phyloP scores from a whole-genome alignment of 306 rosid species.

The Citrullus colocynthis region DNA sequence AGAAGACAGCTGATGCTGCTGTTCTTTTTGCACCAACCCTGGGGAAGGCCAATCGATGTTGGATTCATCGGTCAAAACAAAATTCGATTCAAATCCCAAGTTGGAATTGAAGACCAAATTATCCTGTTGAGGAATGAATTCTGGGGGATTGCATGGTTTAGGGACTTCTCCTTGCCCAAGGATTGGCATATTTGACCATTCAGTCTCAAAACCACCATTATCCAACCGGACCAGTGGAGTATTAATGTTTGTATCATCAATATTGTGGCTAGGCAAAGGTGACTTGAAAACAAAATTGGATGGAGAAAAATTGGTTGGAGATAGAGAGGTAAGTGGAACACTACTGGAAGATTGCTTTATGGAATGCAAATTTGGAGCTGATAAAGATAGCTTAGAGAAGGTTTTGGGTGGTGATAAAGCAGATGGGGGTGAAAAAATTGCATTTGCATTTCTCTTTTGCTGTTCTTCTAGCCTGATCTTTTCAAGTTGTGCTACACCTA shows the following conservation, averaged over 20 bases:
- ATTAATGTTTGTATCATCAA: conserved; percentile 17
- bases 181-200: conserved; percentile 9
- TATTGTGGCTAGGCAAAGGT: conserved; percentile 18
- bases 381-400: conserved; percentile 18
- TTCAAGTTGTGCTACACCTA: conserved; percentile 89
- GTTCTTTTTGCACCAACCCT: conserved; percentile 26
- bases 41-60: conserved; percentile 26
- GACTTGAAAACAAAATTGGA: conserved; percentile 22
- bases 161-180: conserved; percentile 23
- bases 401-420: conserved; percentile 18
- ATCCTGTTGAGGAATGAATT: conserved; percentile 26
- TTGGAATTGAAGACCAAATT: conserved; percentile 24
- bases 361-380: conserved; percentile 22
- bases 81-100: conserved; percentile 25
- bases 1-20: conserved; percentile 27
- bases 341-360: conserved; percentile 22
- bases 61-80: conserved; percentile 30
- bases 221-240: conserved; percentile 15
- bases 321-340: conserved; percentile 13
- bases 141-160: conserved; percentile 27
- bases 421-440: conserved; percentile 9
- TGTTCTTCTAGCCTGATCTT: conserved; percentile 62
- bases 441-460: conserved; percentile 25
- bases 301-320: conserved; percentile 17
- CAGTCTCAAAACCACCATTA: conserved; percentile 23